These are phyloP conservation scores for Aspergillus ochraceoroseus DNA, from an alignment of 2,329 filamentous ascomycete species.

Conservation along the genomic window DNA sequence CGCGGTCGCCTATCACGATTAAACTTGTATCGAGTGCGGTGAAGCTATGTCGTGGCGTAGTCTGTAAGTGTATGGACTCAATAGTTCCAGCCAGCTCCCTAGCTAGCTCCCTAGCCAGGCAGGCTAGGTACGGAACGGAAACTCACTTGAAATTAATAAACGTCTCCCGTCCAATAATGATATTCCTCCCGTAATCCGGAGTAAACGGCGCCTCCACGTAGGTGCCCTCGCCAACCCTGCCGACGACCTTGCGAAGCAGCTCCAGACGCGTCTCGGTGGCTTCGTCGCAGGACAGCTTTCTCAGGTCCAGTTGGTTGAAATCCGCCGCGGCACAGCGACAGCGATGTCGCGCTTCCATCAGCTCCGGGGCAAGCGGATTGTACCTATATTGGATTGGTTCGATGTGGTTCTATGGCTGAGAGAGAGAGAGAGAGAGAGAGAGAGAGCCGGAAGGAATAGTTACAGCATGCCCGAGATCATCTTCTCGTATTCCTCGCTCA, in stretches of 20 bases:
- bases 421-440: too few species aligned
- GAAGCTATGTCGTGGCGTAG: slow-evolving; percentile 43
- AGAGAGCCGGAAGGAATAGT: neutral
- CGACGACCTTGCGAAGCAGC: slow-evolving; percentile 27
- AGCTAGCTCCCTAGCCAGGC: too few species aligned
- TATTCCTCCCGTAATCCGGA: slow-evolving; percentile 35
- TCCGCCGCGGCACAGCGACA: slow-evolving; percentile 27
- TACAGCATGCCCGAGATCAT: slow-evolving; percentile 39
- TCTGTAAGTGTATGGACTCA: too few species aligned
- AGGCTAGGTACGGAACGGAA: neutral
- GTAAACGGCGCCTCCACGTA: slow-evolving; percentile 33
- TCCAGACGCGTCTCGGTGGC: slow-evolving; percentile 26
- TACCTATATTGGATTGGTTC: slow-evolving; percentile 22
- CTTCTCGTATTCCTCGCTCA: slow-evolving; percentile 35
- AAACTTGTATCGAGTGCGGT: slow-evolving; percentile 51
- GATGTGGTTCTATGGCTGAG: too few species aligned
- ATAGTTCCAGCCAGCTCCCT: too few species aligned
- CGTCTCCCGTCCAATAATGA: slow-evolving; percentile 28
- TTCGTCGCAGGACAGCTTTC: slow-evolving; percentile 26
- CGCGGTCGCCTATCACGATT: slow-evolving; percentile 51
- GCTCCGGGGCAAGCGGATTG: slow-evolving; percentile 25
- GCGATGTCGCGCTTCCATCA: slow-evolving; percentile 29
- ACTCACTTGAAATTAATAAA: slow-evolving; percentile 35
- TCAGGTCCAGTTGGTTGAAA: slow-evolving; percentile 30
- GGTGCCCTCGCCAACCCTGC: slow-evolving; percentile 28